These are phyloP conservation scores for Oryza brachyantha DNA, from an alignment of 176 grass and related monocot species.

Conservation along the genomic window DNA sequence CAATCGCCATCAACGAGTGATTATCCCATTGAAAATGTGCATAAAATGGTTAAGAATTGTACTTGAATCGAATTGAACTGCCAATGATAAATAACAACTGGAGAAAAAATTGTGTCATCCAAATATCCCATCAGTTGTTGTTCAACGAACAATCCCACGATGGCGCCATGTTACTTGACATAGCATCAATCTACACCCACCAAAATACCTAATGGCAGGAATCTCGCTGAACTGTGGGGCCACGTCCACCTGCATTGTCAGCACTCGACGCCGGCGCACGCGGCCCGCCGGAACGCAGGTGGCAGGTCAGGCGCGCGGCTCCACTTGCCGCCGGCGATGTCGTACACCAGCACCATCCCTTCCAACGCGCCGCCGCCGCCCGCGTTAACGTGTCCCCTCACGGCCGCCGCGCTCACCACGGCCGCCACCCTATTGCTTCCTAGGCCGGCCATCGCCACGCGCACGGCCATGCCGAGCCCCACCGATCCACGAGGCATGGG, in stretches of 20 bases:
- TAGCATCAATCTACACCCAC: neutral
- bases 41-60: too few species aligned
- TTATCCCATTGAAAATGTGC: too few species aligned
- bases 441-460: slow-evolving; percentile 61
- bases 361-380: slow-evolving; percentile 25
- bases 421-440: slow-evolving; percentile 53
- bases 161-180: slow-evolving; percentile 21
- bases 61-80: too few species aligned
- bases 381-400: slow-evolving; percentile 33
- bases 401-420: slow-evolving; percentile 51
- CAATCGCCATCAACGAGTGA: too few species aligned
- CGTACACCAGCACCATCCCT: slow-evolving; percentile 67
- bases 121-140: neutral
- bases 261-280: slow-evolving; percentile 60
- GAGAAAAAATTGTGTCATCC: neutral
- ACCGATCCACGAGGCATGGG: slow-evolving; percentile 46
- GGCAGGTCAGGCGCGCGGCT: slow-evolving; percentile 60
- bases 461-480: slow-evolving; percentile 53
- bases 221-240: neutral
- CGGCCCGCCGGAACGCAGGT: slow-evolving; percentile 47
- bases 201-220: neutral
- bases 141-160: neutral
- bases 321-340: slow-evolving; percentile 70
- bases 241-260: slow-evolving; percentile 5
- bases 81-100: neutral